A percentile compares a stretch with the other conserved stretches of the same genome.
Evolutionary conservation across 2,329 filamentous ascomycete species (phyloP).

Genomic region (Davidsoniella neocaledoniae): DNA sequence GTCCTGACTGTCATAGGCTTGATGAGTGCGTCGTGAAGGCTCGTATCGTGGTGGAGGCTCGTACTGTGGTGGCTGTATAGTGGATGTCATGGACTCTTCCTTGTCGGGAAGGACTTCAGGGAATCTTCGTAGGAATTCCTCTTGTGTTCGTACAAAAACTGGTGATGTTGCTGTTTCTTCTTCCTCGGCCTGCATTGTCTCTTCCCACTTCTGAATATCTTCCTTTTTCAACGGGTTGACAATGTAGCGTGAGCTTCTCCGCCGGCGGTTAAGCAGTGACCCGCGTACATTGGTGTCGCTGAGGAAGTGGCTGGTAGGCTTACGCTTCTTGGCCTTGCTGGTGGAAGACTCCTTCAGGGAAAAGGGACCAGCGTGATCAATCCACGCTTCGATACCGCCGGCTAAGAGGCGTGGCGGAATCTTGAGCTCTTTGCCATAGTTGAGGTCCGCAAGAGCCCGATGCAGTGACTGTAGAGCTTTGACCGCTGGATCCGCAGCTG

Average conservation of each 20-base stretch:
- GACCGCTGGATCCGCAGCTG: slow-evolving; percentile 1
- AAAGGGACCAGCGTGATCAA: slow-evolving; percentile 58
- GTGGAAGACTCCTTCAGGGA: slow-evolving; percentile 33
- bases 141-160: slow-evolving; percentile 50
- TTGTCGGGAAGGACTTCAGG: slow-evolving; percentile 49
- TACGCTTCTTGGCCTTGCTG: slow-evolving; percentile 13
- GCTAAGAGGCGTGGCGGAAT: slow-evolving; percentile 58
- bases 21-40: slow-evolving; percentile 15
- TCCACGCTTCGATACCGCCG: slow-evolving; percentile 78
- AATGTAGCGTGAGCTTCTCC: slow-evolving; percentile 28
- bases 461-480: slow-evolving; percentile 37
- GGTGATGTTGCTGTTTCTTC: slow-evolving; percentile 31
- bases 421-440: slow-evolving; percentile 58
- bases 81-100: slow-evolving; percentile 39
- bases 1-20: slow-evolving; percentile 14
- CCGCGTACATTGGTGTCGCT: not conserved
- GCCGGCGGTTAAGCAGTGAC: slow-evolving; percentile 10
- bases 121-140: slow-evolving; percentile 71
- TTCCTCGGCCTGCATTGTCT: slow-evolving; percentile 49
- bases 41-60: not conserved
- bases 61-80: slow-evolving; percentile 13
- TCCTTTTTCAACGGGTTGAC: slow-evolving; percentile 58
- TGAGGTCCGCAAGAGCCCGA: slow-evolving; percentile 70
- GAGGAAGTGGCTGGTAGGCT: slow-evolving; percentile 5
- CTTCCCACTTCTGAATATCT: slow-evolving; percentile 68